These are phyloP conservation scores for Blastocystis hominis DNA, from an alignment of 352 stramenopile species.

Conservation along the genomic window DNA sequence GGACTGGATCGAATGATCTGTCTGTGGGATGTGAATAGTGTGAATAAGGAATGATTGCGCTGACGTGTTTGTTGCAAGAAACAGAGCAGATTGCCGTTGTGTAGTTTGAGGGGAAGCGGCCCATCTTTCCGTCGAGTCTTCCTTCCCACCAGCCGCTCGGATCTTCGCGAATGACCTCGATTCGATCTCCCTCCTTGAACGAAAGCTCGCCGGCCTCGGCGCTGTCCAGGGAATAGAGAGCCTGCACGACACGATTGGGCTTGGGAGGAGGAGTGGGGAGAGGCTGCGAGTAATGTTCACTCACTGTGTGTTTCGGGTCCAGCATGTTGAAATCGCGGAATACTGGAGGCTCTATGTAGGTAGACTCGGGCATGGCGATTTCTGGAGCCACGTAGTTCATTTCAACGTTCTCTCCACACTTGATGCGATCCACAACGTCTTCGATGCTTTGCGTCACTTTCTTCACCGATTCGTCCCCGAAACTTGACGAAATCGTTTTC, in stretches of 20 bases:
- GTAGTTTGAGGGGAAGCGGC: slow-evolving; percentile 60
- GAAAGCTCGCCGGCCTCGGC: slow-evolving; percentile 43
- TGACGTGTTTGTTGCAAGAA: slow-evolving; percentile 47
- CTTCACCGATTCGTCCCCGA: not conserved
- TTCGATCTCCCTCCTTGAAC: slow-evolving; percentile 57
- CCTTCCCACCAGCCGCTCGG: slow-evolving; percentile 60
- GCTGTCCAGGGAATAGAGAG: slow-evolving; percentile 26
- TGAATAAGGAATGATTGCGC: not conserved
- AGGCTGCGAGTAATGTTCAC: not conserved
- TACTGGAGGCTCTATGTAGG: not conserved
- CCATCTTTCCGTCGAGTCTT: slow-evolving; percentile 38
- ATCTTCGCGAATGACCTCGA: slow-evolving; percentile 57
- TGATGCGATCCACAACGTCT: not conserved
- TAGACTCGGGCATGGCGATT: not conserved
- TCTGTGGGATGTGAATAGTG: not conserved
- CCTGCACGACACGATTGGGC: not conserved
- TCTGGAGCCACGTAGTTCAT: not conserved
- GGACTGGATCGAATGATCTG: slow-evolving; percentile 8
- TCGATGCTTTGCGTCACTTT: not conserved
- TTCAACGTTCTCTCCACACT: slow-evolving; percentile 8
- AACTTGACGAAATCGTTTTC: not conserved
- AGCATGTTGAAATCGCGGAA: not conserved
- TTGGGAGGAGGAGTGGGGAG: not conserved
- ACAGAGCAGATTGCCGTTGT: not conserved
- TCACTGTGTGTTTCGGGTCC: not conserved